Percentiles rank a stretch among this genome's conserved stretches.
Evolutionary conservation across 208 protist genomes (phyloP).

Genomic region (Polymyxa betae): DNA sequence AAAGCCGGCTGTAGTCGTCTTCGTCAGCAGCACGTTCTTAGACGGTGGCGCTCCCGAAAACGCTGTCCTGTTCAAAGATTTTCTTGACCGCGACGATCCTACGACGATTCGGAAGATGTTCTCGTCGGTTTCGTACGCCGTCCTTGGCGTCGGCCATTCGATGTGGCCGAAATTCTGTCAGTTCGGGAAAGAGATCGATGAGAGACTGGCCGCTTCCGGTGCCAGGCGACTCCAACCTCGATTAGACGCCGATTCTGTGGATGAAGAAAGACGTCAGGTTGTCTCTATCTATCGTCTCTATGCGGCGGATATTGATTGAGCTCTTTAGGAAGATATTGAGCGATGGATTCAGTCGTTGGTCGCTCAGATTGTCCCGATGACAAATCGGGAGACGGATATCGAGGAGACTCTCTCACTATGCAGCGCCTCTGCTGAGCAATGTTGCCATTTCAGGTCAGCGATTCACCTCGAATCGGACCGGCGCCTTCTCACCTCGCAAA

Average conservation of each 20-base stretch:
- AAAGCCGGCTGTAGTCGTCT: neutral
- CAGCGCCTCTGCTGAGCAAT: neutral
- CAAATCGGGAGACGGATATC: neutral
- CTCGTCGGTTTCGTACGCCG: neutral
- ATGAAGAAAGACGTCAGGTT: neutral
- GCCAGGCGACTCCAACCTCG: neutral
- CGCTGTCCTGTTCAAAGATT: constrained; percentile 7
- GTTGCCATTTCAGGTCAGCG: neutral
- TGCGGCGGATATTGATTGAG: too few relatives aligned
- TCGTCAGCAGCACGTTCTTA: constrained; percentile 39
- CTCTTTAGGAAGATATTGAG: neutral
- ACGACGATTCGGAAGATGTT: neutral
- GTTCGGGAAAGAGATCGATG: constrained; percentile 14
- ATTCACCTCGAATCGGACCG: too few relatives aligned
- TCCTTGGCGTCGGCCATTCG: constrained; percentile 36
- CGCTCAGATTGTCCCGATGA: neutral
- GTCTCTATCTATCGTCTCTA: too few relatives aligned
- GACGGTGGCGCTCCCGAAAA: neutral
- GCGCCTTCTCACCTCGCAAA: neutral
- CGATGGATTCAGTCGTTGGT: neutral
- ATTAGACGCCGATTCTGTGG: constrained; percentile 11
- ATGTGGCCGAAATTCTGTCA: neutral
- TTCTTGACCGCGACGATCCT: neutral
- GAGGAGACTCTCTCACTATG: neutral
- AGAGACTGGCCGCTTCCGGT: neutral